phyloP scores from a whole-genome alignment of 1,284 basidiomycete species.

The Pyrrhoderma lamaoense region DNA sequence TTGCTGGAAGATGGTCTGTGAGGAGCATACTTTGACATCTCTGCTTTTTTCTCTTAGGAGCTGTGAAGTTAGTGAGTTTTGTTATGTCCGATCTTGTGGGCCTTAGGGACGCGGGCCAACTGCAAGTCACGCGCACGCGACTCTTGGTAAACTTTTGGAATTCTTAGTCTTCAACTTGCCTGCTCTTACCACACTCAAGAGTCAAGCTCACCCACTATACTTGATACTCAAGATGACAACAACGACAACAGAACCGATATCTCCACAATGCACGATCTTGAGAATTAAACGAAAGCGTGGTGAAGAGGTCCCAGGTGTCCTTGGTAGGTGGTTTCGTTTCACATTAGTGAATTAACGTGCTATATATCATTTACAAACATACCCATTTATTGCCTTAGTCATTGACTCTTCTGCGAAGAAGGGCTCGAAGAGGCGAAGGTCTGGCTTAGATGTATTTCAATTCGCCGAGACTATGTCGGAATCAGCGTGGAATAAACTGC shows the following conservation, averaged over 20 bases:
- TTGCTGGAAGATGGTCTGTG: conserved; percentile 52
- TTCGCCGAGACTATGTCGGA: conserved; percentile 72
- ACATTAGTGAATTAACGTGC: too few relatives aligned
- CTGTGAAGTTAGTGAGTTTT: too few relatives aligned
- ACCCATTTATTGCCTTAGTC: conserved; percentile 34
- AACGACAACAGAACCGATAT: background rate
- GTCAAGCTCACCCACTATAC: background rate
- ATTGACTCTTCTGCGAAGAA: conserved; percentile 51
- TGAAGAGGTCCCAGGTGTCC: conserved; percentile 70
- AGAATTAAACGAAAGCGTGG: conserved; percentile 74
- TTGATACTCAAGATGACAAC: too few relatives aligned
- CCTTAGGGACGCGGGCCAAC: too few relatives aligned
- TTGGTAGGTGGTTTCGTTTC: too few relatives aligned
- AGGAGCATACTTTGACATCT: conserved; percentile 77
- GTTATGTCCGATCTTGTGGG: too few relatives aligned
- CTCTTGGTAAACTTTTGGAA: too few relatives aligned
- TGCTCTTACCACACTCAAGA: background rate
- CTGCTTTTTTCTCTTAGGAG: too few relatives aligned
- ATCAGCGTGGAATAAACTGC: conserved; percentile 55
- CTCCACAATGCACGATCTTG: conserved; percentile 49
- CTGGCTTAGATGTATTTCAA: conserved; percentile 59
- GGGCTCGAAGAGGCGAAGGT: conserved; percentile 34
- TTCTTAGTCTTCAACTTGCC: background rate
- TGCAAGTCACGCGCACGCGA: too few relatives aligned
- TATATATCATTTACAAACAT: conserved; percentile 16